These are phyloP conservation scores for Quercus cerris DNA, from an alignment of 306 rosid species.

Conservation along the genomic window DNA sequence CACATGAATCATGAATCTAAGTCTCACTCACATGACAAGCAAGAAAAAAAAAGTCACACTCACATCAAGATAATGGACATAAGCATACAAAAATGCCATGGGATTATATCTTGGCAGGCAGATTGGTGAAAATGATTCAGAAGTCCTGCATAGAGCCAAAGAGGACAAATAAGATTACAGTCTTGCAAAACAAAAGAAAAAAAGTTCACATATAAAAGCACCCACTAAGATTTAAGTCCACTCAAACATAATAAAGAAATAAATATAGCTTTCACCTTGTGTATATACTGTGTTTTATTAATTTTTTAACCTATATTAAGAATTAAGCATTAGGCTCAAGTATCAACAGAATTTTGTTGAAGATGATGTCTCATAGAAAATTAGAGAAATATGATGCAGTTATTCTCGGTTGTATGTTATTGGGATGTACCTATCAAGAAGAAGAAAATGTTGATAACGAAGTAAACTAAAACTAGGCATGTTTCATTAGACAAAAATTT, in stretches of 20 bases:
- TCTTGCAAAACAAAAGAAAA: not conserved
- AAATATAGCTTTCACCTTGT: not conserved
- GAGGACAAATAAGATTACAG: constrained; percentile 3
- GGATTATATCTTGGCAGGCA: constrained; percentile 97
- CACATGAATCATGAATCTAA: not conserved
- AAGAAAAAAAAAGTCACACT: constrained; percentile 26
- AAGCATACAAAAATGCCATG: constrained; percentile 89
- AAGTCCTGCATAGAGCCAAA: constrained; percentile 68
- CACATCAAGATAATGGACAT: constrained; percentile 86
- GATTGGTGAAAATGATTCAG: constrained; percentile 91
- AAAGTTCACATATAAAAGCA: not conserved
- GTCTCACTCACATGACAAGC: constrained; percentile 51
- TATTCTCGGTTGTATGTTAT: not conserved
- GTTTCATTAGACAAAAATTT: not conserved
- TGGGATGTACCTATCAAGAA: not conserved
- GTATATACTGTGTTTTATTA: not conserved
- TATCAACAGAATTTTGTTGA: not conserved
- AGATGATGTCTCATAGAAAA: not conserved
- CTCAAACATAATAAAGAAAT: not conserved
- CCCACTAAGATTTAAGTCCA: not conserved
- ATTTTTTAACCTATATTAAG: not conserved
- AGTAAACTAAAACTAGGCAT: not conserved
- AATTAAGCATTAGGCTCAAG: not conserved
- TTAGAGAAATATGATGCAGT: not conserved
- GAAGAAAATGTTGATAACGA: not conserved